Evolutionary conservation across 768 basidiomycete genomes (phyloP).

Genomic region (Tricholoma sp.): DNA sequence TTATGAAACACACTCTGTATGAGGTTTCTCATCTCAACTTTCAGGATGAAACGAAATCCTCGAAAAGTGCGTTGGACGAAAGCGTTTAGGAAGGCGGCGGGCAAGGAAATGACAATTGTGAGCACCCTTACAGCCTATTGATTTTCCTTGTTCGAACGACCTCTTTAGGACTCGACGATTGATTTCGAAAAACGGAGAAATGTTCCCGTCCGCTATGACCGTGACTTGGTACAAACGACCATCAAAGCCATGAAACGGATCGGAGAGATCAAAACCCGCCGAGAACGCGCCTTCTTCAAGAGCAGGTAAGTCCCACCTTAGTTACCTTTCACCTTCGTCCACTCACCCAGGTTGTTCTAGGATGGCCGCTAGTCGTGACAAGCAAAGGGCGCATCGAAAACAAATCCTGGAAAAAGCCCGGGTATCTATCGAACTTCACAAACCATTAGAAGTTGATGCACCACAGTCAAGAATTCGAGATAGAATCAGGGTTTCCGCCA

Average conservation of each 20-base stretch:
- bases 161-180: constrained; percentile 85
- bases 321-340: neutral
- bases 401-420: constrained; percentile 56
- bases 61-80: constrained; percentile 99
- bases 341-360: constrained; percentile 35
- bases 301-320: constrained; percentile 50
- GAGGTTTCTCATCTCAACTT: neutral
- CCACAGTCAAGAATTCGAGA: constrained; percentile 52
- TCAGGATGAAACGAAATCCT: constrained; percentile 98
- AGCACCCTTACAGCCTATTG: constrained; percentile 25
- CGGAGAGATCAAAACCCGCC: constrained; percentile 82
- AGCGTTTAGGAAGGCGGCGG: constrained; percentile 96
- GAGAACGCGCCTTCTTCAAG: constrained; percentile 96
- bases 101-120: constrained; percentile 99
- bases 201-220: constrained; percentile 94
- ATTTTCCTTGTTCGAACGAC: neutral
- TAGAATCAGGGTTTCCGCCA: constrained; percentile 71
- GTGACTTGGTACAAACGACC: constrained; percentile 88
- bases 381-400: constrained; percentile 67
- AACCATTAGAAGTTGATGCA: constrained; percentile 48
- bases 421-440: constrained; percentile 57
- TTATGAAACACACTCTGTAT: neutral
- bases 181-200: constrained; percentile 99
- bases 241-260: constrained; percentile 96
- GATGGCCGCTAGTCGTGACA: constrained; percentile 81